These are phyloP conservation scores for Mycosphaerella sp. DNA, from an alignment of 2,329 filamentous ascomycete species.

Conservation along the genomic window DNA sequence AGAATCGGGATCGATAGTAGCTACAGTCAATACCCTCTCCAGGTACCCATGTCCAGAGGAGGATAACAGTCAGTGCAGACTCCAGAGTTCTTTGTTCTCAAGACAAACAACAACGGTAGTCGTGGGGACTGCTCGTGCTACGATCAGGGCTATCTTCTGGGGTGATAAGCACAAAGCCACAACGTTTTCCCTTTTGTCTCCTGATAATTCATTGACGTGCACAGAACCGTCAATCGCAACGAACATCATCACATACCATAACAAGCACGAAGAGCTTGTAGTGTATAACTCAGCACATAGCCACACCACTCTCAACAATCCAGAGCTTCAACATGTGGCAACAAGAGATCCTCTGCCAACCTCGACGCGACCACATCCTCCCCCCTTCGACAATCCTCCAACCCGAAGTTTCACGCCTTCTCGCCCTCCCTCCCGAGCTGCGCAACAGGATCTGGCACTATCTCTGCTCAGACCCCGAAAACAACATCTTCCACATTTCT, in stretches of 20 bases:
- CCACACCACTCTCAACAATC: not conserved
- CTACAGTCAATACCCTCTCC: not conserved
- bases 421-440: slow-evolving; percentile 14
- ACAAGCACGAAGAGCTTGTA: not conserved
- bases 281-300: not conserved
- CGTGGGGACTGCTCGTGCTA: not conserved
- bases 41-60: not conserved
- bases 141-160: too few relatives aligned
- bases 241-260: not conserved
- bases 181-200: not conserved
- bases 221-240: not conserved
- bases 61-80: not conserved
- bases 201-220: not conserved
- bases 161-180: not conserved
- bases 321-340: slow-evolving; percentile 1
- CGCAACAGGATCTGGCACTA: slow-evolving; percentile 18
- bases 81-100: not conserved
- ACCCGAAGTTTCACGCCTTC: slow-evolving; percentile 3
- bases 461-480: not conserved
- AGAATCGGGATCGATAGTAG: too few relatives aligned
- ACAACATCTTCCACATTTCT: slow-evolving; percentile 10
- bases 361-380: not conserved
- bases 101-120: not conserved
- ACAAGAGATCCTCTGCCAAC: not conserved
- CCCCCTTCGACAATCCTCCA: not conserved